A percentile compares a stretch with the other conserved stretches of the same genome.
Conservation (phyloP, 208 protist genomes). For the Trypanosomatidae sp. region DNA sequence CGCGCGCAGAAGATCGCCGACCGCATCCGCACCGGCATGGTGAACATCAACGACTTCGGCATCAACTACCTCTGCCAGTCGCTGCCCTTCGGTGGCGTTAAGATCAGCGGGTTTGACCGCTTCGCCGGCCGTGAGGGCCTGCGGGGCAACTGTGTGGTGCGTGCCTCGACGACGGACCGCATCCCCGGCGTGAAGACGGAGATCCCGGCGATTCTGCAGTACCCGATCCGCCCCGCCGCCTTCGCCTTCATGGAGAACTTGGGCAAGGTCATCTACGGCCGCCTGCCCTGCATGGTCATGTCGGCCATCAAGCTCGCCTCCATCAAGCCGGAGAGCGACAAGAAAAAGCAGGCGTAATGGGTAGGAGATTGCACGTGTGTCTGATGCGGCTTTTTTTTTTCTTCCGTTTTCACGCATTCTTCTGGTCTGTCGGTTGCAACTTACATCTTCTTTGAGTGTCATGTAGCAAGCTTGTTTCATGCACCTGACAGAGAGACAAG, state of each 20-base stretch:
- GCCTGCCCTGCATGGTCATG: slow-evolving; percentile 43
- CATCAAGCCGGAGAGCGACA: slow-evolving; percentile 40
- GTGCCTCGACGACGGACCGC: slow-evolving; percentile 80
- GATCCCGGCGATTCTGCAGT: slow-evolving; percentile 84
- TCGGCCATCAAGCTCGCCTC: slow-evolving; percentile 51
- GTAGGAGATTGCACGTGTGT: neutral
- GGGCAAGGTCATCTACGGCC: slow-evolving; percentile 68
- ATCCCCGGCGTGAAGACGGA: slow-evolving; percentile 85
- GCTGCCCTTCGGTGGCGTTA: slow-evolving; percentile 95
- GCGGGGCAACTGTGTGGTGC: slow-evolving; percentile 89
- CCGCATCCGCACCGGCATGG: slow-evolving; percentile 87
- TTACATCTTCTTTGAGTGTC: too few species aligned
- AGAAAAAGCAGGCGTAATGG: slow-evolving; percentile 28
- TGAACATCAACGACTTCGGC: slow-evolving; percentile 95
- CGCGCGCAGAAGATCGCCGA: slow-evolving; percentile 85
- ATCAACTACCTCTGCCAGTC: slow-evolving; percentile 96
- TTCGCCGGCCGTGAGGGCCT: slow-evolving; percentile 95
- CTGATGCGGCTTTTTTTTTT: neutral
- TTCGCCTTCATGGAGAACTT: slow-evolving; percentile 87
- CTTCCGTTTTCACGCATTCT: too few species aligned
- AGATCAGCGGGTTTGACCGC: slow-evolving; percentile 95
- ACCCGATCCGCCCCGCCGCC: slow-evolving; percentile 69
- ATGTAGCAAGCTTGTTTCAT: too few species aligned
- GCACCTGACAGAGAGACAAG: too few species aligned
- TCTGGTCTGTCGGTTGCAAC: too few species aligned